Conservation (phyloP, 2,329 filamentous ascomycete species). For the Neospermospora avenae region DNA sequence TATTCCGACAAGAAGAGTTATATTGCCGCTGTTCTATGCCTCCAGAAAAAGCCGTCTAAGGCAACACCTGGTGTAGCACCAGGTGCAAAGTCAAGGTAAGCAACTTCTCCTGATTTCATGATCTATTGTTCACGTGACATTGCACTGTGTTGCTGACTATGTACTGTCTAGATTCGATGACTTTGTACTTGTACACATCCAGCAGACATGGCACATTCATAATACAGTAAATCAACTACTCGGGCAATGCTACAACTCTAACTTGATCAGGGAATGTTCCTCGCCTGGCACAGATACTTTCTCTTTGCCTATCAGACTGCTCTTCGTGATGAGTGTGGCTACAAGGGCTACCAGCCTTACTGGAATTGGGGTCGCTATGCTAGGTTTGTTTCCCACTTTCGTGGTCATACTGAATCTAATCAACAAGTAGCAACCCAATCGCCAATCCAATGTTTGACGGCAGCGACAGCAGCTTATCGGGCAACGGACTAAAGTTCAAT, state of each 20-base stretch:
- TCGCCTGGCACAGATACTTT: conserved; percentile 44
- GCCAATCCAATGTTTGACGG: conserved; percentile 54
- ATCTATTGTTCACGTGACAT: no score
- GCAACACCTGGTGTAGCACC: conserved; percentile 32
- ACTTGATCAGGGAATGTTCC: conserved; percentile 31
- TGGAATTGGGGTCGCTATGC: conserved; percentile 39
- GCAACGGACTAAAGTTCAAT: conserved; percentile 41
- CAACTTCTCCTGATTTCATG: background rate
- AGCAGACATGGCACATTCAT: conserved; percentile 29
- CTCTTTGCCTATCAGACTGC: conserved; percentile 41
- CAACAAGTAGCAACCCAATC: conserved; percentile 45
- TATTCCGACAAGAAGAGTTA: conserved; percentile 29
- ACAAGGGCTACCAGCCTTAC: conserved; percentile 40
- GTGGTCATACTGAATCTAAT: conserved; percentile 35
- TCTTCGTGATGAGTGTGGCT: conserved; percentile 42
- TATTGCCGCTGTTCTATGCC: conserved; percentile 38
- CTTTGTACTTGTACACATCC: conserved; percentile 37
- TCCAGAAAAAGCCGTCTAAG: conserved; percentile 34
- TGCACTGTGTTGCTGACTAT: background rate
- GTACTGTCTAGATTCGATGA: conserved; percentile 37
- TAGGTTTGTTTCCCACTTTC: conserved; percentile 33
- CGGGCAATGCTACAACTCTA: background rate
- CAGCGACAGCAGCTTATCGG: conserved; percentile 46
- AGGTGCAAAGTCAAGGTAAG: conserved; percentile 31
- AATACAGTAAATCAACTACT: conserved; percentile 27